Base-by-base conservation (phyloP, 345 rosid species). In the Melaleuca alternifolia region DNA sequence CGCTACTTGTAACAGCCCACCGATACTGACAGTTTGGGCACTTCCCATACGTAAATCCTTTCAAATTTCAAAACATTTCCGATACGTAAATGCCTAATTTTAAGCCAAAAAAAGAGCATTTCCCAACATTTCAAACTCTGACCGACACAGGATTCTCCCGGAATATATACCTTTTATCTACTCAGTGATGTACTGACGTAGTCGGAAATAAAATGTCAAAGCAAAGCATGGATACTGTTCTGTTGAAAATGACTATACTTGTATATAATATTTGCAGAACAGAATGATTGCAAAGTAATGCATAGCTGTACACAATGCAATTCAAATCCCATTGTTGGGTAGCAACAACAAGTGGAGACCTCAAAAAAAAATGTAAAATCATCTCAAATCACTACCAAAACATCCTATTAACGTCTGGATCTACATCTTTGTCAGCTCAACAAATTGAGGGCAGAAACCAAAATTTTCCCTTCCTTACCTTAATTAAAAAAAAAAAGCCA, bases 1-100 rank as follows among this genome's bases (percentile, higher is more conserved):
- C 95, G 86, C 97, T 95, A 84, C 94, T 94, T 51, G 98, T 97
- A 71, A 99, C 99, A 85, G 99, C 97, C 99, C 99, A 94, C 77
- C 94, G 94, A 84, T 87, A 99, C 98, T 48, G 92, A 95, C 84
- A 91, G 92, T 90, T n/a, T 99, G 50, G 99, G 99, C 21, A 92
- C 95, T 85, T 97, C 94, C 41, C 4, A 41, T 41, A 41, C 41
- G 7, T 24, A 21, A 54, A 54, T 54, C 11, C 26, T 54, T 54
- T 54, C 26, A 3, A 10, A 10, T 54, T 54, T 54, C 24, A 54
- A 20, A 54, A 54, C 26, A 8, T 21, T 21, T 20, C 10, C 11
- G 11, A 54, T 0, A 23, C 57, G 1, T 21, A 54, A 54, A 54
- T 21, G 57, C 11, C 8, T 54, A 21, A 20, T 54, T 2, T 20